These are phyloP conservation scores for Pseudophaeomoniella oleicola DNA, from an alignment of 2,329 filamentous ascomycete species.

Conservation along the genomic window DNA sequence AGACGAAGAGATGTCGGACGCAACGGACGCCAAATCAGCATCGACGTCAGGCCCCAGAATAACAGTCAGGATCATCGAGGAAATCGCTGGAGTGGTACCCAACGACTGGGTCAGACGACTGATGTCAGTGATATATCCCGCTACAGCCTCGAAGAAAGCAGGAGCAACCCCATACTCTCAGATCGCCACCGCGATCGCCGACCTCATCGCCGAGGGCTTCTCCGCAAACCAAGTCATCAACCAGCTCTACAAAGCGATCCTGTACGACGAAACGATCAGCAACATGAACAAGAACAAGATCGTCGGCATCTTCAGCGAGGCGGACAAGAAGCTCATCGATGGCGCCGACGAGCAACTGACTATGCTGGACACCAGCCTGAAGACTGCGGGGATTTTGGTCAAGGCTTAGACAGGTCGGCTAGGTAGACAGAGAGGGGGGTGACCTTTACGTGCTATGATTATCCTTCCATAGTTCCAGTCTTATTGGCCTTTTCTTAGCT, in stretches of 20 bases:
- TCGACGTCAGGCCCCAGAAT: conserved; percentile 37
- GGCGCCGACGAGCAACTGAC: conserved; percentile 90
- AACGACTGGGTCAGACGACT: conserved; percentile 55
- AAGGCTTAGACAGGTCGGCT: conserved; percentile 13
- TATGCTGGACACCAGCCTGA: conserved; percentile 69
- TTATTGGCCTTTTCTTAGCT: no score
- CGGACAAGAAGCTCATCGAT: conserved; percentile 88
- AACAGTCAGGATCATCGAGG: conserved; percentile 69
- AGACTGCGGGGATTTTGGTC: conserved; percentile 60
- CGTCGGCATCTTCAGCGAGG: conserved; percentile 75
- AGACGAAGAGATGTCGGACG: conserved; percentile 48
- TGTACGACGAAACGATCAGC: conserved; percentile 63
- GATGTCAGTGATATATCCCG: conserved; percentile 61
- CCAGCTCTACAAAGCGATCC: conserved; percentile 71
- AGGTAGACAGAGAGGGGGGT: not conserved
- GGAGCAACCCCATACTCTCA: conserved; percentile 53
- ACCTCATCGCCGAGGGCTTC: conserved; percentile 94
- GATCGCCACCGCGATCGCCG: conserved; percentile 67
- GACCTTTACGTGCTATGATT: no score
- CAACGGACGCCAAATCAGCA: conserved; percentile 18
- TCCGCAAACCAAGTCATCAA: conserved; percentile 76
- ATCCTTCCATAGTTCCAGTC: no score
- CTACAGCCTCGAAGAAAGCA: conserved; percentile 18
- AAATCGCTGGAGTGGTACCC: conserved; percentile 93
- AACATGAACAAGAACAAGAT: conserved; percentile 86